Conservation (phyloP, 2,329 filamentous ascomycete species). For the Aspergillus awamori region DNA sequence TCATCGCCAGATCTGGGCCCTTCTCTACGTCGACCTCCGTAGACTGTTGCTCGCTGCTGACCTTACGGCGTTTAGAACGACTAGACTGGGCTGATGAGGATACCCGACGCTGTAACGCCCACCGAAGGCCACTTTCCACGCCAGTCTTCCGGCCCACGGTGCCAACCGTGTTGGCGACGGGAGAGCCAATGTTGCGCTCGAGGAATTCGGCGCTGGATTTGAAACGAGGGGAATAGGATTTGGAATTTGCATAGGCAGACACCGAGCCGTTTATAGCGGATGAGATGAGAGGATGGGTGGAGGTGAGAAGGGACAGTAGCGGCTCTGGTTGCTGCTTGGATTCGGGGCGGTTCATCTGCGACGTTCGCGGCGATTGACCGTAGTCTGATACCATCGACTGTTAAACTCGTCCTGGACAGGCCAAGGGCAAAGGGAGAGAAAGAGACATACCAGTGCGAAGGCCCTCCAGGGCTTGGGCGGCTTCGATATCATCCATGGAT, state of each 20-base stretch:
- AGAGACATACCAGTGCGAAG: constrained; percentile 66
- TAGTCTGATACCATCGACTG: constrained; percentile 55
- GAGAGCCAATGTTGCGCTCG: constrained; percentile 79
- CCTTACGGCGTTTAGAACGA: constrained; percentile 48
- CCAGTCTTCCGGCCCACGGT: constrained; percentile 82
- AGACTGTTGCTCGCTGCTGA: constrained; percentile 38
- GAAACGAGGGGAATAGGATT: constrained; percentile 87
- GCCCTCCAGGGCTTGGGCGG: constrained; percentile 75
- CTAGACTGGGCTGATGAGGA: constrained; percentile 38
- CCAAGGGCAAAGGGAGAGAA: neutral
- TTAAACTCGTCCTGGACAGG: neutral
- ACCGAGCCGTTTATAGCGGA: constrained; percentile 82
- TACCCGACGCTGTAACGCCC: constrained; percentile 66
- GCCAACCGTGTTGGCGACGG: constrained; percentile 83
- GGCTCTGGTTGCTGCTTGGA: constrained; percentile 68
- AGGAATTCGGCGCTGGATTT: constrained; percentile 89
- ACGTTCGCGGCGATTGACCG: constrained; percentile 63
- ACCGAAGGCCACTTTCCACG: constrained; percentile 82
- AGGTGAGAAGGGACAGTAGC: constrained; percentile 81
- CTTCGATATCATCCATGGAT: constrained; percentile 56
- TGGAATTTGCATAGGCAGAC: constrained; percentile 82
- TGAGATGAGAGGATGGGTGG: constrained; percentile 82
- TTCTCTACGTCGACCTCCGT: constrained; percentile 54
- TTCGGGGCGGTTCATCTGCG: constrained; percentile 39
- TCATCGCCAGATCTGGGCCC: constrained; percentile 28